Evolutionary conservation across 495 filamentous ascomycete species (phyloP).

Genomic region (Geopyxis carbonaria): DNA sequence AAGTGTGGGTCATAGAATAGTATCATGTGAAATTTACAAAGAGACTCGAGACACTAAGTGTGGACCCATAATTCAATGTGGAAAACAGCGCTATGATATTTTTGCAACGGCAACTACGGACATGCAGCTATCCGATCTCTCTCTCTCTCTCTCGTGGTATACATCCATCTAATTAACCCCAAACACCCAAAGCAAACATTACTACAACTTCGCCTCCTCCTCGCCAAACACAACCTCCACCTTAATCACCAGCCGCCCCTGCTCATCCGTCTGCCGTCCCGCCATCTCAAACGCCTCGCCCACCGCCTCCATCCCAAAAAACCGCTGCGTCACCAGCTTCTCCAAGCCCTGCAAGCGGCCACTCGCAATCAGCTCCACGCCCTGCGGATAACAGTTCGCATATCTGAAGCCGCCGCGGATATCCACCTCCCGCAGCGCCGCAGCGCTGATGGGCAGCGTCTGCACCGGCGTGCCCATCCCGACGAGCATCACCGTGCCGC

Average conservation of each 20-base stretch:
- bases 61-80: too few species aligned
- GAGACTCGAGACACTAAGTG: too few species aligned
- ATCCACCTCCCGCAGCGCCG: conserved; percentile 76
- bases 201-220: too few species aligned
- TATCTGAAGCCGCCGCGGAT: conserved; percentile 87
- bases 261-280: conserved; percentile 58
- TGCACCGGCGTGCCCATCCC: conserved; percentile 90
- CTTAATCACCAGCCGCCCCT: conserved; percentile 66
- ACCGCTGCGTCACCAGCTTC: conserved; percentile 59
- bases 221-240: conserved; percentile 31
- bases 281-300: conserved; percentile 64
- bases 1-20: too few species aligned
- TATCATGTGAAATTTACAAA: too few species aligned
- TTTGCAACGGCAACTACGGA: too few species aligned
- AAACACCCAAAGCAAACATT: too few species aligned
- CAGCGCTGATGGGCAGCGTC: conserved; percentile 68
- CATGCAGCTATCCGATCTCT: too few species aligned
- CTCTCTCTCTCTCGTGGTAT: too few species aligned
- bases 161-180: too few species aligned
- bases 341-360: conserved; percentile 38
- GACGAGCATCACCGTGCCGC: conserved; percentile 70
- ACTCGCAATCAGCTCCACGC: conserved; percentile 52
- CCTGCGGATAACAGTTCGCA: conserved; percentile 60
- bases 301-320: conserved; percentile 46
- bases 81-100: too few species aligned